Conservation (phyloP, 352 stramenopile genomes). For the Pythium utonaiense region DNA sequence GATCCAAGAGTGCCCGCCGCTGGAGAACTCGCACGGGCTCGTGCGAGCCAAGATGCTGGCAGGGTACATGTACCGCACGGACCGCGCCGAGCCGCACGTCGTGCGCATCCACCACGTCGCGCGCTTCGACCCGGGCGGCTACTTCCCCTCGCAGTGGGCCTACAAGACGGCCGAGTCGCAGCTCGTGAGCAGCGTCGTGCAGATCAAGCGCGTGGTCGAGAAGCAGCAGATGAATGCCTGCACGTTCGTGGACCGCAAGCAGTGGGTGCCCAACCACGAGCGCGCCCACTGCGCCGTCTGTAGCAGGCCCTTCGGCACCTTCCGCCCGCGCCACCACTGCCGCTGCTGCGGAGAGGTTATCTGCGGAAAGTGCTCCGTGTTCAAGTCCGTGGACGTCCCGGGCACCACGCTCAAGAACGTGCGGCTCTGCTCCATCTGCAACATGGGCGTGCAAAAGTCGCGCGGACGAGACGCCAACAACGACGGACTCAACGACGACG, state of each 20-base stretch:
- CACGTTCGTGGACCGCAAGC: constrained; percentile 77
- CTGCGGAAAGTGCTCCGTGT: constrained; percentile 83
- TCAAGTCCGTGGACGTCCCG: constrained; percentile 77
- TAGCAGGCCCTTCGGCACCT: constrained; percentile 65
- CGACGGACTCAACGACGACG: constrained; percentile 30
- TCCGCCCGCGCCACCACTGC: constrained; percentile 82
- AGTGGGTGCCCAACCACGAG: constrained; percentile 79
- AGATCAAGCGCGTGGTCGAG: constrained; percentile 78
- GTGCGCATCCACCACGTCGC: constrained; percentile 78
- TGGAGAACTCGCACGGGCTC: constrained; percentile 83
- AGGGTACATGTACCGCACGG: constrained; percentile 74
- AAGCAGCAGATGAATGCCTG: constrained; percentile 86
- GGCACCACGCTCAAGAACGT: constrained; percentile 81
- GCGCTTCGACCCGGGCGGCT: constrained; percentile 68
- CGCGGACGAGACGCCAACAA: neutral
- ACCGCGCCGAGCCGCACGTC: constrained; percentile 63
- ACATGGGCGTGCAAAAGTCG: constrained; percentile 80
- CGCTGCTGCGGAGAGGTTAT: constrained; percentile 87
- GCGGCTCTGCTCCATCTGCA: constrained; percentile 81
- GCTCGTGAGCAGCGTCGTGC: constrained; percentile 70
- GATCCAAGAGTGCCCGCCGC: constrained; percentile 71
- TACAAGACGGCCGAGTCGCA: constrained; percentile 84
- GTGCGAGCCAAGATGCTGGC: constrained; percentile 79
- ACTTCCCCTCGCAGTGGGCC: constrained; percentile 77
- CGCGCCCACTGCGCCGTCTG: constrained; percentile 74